Evolutionary conservation across 2,329 filamentous ascomycete species (phyloP).

Genomic region (Xylaria polymorpha): DNA sequence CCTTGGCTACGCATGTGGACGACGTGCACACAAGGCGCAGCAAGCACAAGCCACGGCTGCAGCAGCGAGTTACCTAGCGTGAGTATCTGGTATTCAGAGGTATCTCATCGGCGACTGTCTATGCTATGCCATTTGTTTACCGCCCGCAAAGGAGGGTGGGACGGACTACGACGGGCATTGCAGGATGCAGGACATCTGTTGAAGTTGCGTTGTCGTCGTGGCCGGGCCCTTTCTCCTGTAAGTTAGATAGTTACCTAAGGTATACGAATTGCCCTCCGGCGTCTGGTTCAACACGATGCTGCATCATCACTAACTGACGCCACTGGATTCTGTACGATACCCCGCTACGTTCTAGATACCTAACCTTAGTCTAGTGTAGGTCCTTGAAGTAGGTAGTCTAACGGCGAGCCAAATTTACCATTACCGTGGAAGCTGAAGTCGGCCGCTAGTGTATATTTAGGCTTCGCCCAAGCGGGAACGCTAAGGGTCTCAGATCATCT

Average conservation of each 20-base stretch:
- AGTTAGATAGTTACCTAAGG: no score
- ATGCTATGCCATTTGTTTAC: slow-evolving; percentile 17
- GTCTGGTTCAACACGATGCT: background rate
- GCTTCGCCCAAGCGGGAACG: background rate
- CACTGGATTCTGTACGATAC: background rate
- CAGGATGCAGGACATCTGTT: slow-evolving; percentile 1
- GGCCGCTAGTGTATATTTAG: slow-evolving; percentile 23
- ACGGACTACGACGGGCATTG: background rate
- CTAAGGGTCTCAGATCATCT: background rate
- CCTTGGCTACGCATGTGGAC: background rate
- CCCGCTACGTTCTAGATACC: slow-evolving; percentile 10
- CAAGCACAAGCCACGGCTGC: slow-evolving; percentile 23
- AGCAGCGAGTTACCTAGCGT: background rate
- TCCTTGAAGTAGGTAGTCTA: background rate
- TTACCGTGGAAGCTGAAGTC: slow-evolving; percentile 15
- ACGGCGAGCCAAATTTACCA: slow-evolving; percentile 28
- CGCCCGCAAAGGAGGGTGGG: background rate
- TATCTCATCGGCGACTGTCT: no score
- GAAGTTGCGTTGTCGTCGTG: background rate
- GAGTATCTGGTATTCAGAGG: background rate
- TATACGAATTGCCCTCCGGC: no score
- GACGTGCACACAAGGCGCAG: slow-evolving; percentile 25
- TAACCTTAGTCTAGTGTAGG: no score
- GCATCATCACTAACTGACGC: background rate
- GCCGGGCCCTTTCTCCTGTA: background rate